Evolutionary conservation across 805 yeast species (phyloP), one percentile per base, ranked within the genome.

Genomic region (Wickerhamiella lipophila): DNA sequence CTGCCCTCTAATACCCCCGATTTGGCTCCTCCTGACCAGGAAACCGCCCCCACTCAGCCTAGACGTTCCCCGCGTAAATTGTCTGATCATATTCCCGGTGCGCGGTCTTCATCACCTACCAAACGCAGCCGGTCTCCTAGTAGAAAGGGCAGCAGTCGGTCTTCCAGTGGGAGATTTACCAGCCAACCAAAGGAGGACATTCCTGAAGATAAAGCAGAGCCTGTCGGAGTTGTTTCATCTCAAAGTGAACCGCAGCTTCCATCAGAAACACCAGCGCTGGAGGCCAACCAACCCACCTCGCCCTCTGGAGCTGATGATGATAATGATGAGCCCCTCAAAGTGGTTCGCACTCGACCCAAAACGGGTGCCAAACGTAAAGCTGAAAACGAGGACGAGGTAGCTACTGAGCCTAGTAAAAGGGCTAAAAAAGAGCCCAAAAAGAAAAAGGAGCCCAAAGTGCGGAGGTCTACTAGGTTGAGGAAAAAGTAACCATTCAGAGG

Each of bases 121-220:
- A 40, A 40, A n/a, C 43, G 43, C 34, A 40, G 11, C 34, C 22
- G 22, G n/a, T 25, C 34, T 25, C 43, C 43, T 5, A 32, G 38
- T 32, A 9, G 38, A 32, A 32, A 32, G 9, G 3, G 23, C 23
- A 40, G 22, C 23, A 34, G 32, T 23, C 29, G 18, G 26, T 19
- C 16, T 7, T 9, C 27, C 6, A 38, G 16, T 22, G 23, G 23
- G 23, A n/a, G n/a, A n/a, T n/a, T n/a, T n/a, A n/a, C n/a, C n/a
- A n/a, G n/a, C 23, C 35, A 30, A 30, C 15, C n/a, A 30, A 30
- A 39, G 30, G 16, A 39, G n/a, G n/a, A n/a, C n/a, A n/a, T n/a
- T n/a, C n/a, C n/a, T n/a, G n/a, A n/a, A n/a, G n/a, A n/a, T n/a
- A n/a, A n/a, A n/a, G n/a, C n/a, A n/a, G n/a, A n/a, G n/a, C n/a